Percentiles rank a stretch among this genome's conserved stretches.
phyloP scores from a whole-genome alignment of 169 alveolate genomes.

The Perkinsus olseni region DNA sequence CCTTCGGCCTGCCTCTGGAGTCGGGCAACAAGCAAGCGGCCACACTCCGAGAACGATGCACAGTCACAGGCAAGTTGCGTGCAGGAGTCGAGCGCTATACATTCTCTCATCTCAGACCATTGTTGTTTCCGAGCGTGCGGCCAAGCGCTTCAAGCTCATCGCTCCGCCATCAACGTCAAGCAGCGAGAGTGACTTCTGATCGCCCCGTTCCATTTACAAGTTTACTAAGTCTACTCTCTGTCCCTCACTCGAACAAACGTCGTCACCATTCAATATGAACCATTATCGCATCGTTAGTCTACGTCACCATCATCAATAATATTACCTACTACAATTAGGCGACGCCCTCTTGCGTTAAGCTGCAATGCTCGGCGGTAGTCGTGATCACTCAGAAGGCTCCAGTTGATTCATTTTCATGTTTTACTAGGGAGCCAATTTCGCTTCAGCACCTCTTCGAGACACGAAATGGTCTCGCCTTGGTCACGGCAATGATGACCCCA shows the following conservation, averaged over 20 bases:
- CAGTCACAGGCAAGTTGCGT: background rate
- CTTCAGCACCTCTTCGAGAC: background rate
- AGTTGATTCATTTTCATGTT: too few relatives aligned
- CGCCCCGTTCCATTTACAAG: background rate
- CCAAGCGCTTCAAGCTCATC: background rate
- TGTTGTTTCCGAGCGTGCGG: background rate
- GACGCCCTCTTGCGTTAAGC: background rate
- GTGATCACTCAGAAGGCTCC: too few relatives aligned
- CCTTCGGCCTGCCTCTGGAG: background rate
- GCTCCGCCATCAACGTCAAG: background rate
- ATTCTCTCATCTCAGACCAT: background rate
- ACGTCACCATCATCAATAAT: background rate
- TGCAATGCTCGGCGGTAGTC: too few relatives aligned
- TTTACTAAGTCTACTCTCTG: background rate
- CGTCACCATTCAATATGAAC: background rate
- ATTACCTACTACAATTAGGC: background rate
- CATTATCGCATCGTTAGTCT: background rate
- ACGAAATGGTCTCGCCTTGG: background rate
- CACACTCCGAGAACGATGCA: background rate
- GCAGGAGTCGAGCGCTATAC: too few relatives aligned
- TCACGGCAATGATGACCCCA: background rate
- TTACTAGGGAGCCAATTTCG: background rate
- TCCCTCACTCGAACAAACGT: background rate
- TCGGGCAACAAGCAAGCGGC: background rate
- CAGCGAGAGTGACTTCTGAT: background rate